Evolutionary conservation across 2,329 filamentous ascomycete genomes (phyloP), one percentile per base, ranked within the genome.

Genomic region (Zymoseptoria crescenta): DNA sequence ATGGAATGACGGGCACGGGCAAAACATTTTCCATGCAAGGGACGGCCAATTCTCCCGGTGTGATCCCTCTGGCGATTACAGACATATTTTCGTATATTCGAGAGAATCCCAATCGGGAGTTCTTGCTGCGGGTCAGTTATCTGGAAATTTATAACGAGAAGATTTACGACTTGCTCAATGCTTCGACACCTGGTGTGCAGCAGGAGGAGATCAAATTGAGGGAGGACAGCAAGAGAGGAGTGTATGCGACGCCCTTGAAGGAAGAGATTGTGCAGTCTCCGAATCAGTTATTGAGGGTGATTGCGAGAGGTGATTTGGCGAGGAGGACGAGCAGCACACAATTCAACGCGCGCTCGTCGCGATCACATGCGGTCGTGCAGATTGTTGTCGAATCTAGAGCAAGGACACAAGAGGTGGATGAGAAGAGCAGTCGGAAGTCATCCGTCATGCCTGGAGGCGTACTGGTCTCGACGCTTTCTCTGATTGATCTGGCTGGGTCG

Each of bases 21-120:
- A 99, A 99, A 78, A 99, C 94, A 0, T 99, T 97, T 74, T 97
- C 93, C 48, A 99, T 99, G 94, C 94, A 99, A 78, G 94, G 94
- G 67, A 99, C 94, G 9, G 91, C 92, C 52, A 90, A 89, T 2
- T 96, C 91, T 48, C 94, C 94, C 1, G 94, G 94, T 77, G 94
- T 99, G 28, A 99, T 99, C 58, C 94, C 94, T 6, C 80, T 97
- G 48, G 94, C 94, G 48, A 97, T 99, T 68, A 97, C 94, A 63
- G 94, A 99, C 72, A 99, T 99, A 56, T 99, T 99, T 74, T 97
- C 94, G 0, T 99, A 96, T 74, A 99, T 99, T 67, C 87, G 94
- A 59, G 94, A 99, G 76, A 97, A 94, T 0, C 94, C 94, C 0
- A 90, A 91, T 41, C 84, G 94, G 61, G 94, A 99, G 71, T 99